Percentiles rank a stretch among this genome's conserved stretches.
Conservation (phyloP, 306 rosid species). For the Medicago lupulina region DNA sequence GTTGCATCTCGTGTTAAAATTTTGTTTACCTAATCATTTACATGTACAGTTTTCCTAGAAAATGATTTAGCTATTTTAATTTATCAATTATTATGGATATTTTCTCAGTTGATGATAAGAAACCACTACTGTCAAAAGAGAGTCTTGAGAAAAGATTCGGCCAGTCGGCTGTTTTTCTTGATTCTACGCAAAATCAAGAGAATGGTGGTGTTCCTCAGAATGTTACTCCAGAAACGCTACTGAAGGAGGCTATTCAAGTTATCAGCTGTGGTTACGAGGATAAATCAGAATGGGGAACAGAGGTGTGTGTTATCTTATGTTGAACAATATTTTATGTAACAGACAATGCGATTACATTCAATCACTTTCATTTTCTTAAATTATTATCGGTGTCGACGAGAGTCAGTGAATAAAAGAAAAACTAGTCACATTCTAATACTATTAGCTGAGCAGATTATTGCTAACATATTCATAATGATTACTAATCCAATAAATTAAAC, state of each 20-base stretch:
- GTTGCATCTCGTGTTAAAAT: background rate
- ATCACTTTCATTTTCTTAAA: background rate
- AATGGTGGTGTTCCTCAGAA: conserved; percentile 99
- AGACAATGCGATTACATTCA: background rate
- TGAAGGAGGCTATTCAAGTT: conserved; percentile 98
- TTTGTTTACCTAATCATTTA: background rate
- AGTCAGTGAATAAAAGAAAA: too few relatives aligned
- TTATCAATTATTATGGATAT: background rate
- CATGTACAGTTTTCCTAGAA: background rate
- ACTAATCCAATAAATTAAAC: background rate
- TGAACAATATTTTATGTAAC: background rate
- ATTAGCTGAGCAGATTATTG: background rate
- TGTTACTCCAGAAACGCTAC: conserved; percentile 92
- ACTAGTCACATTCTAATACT: too few relatives aligned
- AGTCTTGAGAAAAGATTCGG: conserved; percentile 95
- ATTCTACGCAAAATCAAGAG: conserved; percentile 87
- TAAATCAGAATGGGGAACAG: conserved; percentile 92
- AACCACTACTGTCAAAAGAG: conserved; percentile 89
- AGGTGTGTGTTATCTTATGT: conserved; percentile 57
- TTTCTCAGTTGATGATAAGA: conserved; percentile 84
- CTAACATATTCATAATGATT: conserved; percentile 16
- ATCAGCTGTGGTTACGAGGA: conserved; percentile 99
- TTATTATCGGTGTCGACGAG: background rate
- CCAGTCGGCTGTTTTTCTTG: conserved; percentile 91
- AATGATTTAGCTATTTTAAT: background rate